Evolutionary conservation across 2,329 filamentous ascomycete species (phyloP), one percentile per base, ranked within the genome.

Genomic region (Zalaria obscura): DNA sequence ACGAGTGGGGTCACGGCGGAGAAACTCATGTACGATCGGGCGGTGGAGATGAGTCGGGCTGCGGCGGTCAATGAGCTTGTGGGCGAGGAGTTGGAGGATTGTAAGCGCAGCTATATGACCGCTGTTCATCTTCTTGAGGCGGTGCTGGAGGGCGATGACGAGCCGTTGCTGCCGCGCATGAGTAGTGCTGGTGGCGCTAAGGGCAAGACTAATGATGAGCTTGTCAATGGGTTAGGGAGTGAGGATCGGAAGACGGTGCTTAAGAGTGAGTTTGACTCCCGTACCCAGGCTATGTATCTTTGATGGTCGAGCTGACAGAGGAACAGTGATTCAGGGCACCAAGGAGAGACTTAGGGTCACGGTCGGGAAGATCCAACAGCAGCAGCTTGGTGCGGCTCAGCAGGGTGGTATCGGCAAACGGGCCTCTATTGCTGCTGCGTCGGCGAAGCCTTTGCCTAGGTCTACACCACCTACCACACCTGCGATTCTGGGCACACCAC

Each of bases 1-100:
- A 93, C 84, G 9, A 78, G 84, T 2, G 91, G 89, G 1, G 79
- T 95, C 42, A 95, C 87, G 25, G 91, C 91, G 0, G 91, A 96
- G 65, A 94, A 88, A 63, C 69, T 98, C 36, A 95, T 98, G 87
- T 98, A 95, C 57, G 91, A 98, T 52, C 83, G 91, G 37, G 91
- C 91, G 0, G 68, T 96, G 25, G 91, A 98, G 59, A 96, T 98
- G 91, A 95, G 87, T 58, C 78, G 87, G 40, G 78, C 84, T 3
- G 89, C 91, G 5, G 91, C 91, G 5, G 91, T 96, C 55, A 93
- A 93, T 52, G 91, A 98, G 63, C 83, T 98, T 39, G 86, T 91
- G 2, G 87, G 89, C 43, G 84, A 91, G 47, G 88, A 96, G 59
- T 68, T 96, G 25, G 65, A 69, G 0, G 86, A 87, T 10, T 96